Evolutionary conservation across 805 yeast genomes (phyloP).

Genomic region (Ogataea ganodermae): DNA sequence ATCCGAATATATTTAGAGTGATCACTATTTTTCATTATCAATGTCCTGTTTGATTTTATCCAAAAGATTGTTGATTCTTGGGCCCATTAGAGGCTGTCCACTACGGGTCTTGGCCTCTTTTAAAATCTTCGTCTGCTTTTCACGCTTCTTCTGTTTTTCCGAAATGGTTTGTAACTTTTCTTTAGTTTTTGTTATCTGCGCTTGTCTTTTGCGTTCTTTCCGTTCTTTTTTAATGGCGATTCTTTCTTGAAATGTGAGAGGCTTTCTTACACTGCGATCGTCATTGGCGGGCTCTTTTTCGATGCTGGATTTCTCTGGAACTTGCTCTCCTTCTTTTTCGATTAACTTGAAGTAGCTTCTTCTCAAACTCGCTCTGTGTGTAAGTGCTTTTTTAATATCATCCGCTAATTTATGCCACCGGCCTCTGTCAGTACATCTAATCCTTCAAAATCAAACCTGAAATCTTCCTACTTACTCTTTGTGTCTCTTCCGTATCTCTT

Average conservation of each 20-base stretch:
- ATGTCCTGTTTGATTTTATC: conserved; percentile 68
- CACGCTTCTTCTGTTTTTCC: conserved; percentile 44
- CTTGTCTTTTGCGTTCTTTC: conserved; percentile 43
- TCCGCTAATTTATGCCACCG: conserved; percentile 30
- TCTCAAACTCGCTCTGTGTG: conserved; percentile 78
- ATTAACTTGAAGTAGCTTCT: conserved; percentile 78
- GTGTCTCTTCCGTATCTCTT: conserved; percentile 30
- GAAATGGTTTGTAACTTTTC: conserved; percentile 35
- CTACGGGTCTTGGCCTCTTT: conserved; percentile 55
- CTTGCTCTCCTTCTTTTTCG: conserved; percentile 63
- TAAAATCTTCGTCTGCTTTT: conserved; percentile 43
- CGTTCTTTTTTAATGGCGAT: conserved; percentile 48
- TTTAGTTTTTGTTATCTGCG: conserved; percentile 42
- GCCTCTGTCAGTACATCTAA: neutral
- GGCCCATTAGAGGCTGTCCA: conserved; percentile 93
- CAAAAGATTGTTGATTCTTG: conserved; percentile 74
- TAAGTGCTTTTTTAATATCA: conserved; percentile 76
- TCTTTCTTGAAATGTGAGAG: conserved; percentile 44
- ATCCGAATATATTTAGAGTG: neutral
- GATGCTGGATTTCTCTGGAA: conserved; percentile 26
- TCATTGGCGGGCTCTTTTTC: conserved; percentile 28
- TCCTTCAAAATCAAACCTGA: neutral
- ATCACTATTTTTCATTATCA: neutral
- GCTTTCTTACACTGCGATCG: conserved; percentile 35
- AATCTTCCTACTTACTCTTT: conserved; percentile 23